Evolutionary conservation across 2,329 filamentous ascomycete species (phyloP).

Genomic region (Beauveria sp.): DNA sequence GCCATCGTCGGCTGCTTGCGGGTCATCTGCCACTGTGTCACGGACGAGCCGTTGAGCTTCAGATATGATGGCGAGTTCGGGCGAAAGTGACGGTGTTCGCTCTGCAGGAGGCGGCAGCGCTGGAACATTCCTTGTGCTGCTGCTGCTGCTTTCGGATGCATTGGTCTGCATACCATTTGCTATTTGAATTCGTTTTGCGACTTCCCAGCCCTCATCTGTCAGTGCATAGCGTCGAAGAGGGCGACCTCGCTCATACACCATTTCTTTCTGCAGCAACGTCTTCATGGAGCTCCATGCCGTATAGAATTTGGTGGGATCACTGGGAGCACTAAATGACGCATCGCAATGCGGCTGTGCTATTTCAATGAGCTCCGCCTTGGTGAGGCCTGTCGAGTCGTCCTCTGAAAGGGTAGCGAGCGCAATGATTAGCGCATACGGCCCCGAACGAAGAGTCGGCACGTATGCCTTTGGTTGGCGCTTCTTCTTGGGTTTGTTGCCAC

Average conservation of each 20-base stretch:
- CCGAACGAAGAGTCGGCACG: constrained; percentile 64
- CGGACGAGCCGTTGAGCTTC: background rate
- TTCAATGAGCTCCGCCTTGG: constrained; percentile 61
- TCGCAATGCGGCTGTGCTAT: constrained; percentile 66
- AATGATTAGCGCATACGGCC: constrained; percentile 64
- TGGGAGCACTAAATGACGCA: constrained; percentile 61
- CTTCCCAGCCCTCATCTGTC: constrained; percentile 72
- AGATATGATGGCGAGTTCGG: constrained; percentile 13
- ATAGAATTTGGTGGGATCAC: constrained; percentile 61
- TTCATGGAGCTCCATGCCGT: constrained; percentile 83
- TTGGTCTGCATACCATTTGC: constrained; percentile 32
- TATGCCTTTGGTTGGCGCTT: constrained; percentile 60
- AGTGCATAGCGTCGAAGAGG: constrained; percentile 61
- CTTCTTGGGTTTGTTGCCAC: constrained; percentile 37
- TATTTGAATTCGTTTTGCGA: constrained; percentile 56
- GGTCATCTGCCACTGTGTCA: constrained; percentile 7
- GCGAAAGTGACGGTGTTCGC: constrained; percentile 14
- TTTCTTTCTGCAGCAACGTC: constrained; percentile 62
- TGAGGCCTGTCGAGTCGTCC: constrained; percentile 45
- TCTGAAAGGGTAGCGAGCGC: constrained; percentile 55
- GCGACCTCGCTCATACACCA: constrained; percentile 64
- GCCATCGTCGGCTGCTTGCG: constrained; percentile 1
- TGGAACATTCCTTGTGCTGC: background rate
- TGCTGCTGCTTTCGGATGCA: constrained; percentile 12
- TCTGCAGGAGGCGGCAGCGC: constrained; percentile 3